Base-by-base conservation (phyloP, 345 rosid species). In the Camelina hispida region DNA sequence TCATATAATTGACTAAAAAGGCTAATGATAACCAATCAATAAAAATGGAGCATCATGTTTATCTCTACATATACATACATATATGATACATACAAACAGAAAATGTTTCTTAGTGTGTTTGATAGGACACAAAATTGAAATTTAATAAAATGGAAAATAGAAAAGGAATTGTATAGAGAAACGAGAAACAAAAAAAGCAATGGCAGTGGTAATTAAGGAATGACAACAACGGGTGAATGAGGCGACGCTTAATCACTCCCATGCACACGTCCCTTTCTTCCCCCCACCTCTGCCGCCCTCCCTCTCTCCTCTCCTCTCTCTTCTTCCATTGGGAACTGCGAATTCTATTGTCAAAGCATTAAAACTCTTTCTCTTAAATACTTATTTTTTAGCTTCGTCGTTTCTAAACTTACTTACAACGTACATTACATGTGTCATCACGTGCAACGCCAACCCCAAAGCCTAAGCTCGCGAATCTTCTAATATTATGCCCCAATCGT, bases 231-330 rank as follows among this genome's bases (percentile, higher is more conserved):
- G 73, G 82, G 76, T 93, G 98, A 89, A 87, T 88, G 98, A 84
- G 78, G 73, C 85, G 87, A 87, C 86, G 93, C 87, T 86, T 86
- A 83, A 86, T 81, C 84, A 81, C 84, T 79, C 83, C 83, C 96
- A 88, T 94, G 97, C 97, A 91, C 82, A 86, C 88, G 98, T 91
- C 98, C 88, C 88, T 91, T 91, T 94, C 97, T 85, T 81, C 81
- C 88, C 88, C 96, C 93, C 91, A 88, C 92, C 86, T 85, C 97
- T 86, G 87, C 97, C 91, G 91, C 93, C 85, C 81, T 74, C 81
- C 73, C 84, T 74, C 71, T 57, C 25, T 20, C 59, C n/a, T 22
- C 57, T 53, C 22, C 62, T 56, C 34, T 34, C 12, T 71, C 73
- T 68, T 35, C 72, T 20, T 76, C 73, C 73, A 57, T 81, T 28